Evolutionary conservation across 2,329 filamentous ascomycete genomes (phyloP), one percentile per base, ranked within the genome.

Genomic region (Venturia carpophila): DNA sequence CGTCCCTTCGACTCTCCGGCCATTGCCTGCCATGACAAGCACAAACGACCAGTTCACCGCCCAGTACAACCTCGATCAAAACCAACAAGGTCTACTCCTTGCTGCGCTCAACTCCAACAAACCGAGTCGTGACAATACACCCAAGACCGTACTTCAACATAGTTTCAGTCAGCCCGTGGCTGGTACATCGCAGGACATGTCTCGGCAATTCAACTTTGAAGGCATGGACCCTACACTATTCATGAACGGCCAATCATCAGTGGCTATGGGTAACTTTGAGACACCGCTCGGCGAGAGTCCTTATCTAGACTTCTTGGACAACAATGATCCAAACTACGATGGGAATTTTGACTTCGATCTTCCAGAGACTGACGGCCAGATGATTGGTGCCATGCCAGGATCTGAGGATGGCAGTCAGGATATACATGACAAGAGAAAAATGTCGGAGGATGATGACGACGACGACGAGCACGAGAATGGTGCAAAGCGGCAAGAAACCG

Each of bases 261-360:
- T 52, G 42, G 56, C 52, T 6, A 19, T 56, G 1, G 78, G 80
- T 42, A 76, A 76, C 34, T 74, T 84, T 65, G 82, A 79, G 68
- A 83, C 85, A 45, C 69, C 69, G 56, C 68, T 79, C 13, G 85
- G 91, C 41, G 89, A 92, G 61, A 94, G 89, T 68, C 91, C 92
- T 0, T 92, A 87, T 72, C 81, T 95, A 66, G 91, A 96, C 73
- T 94, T 92, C 60, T 86, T 91, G 66, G 90, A 92, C 66, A 81
- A 80, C 66, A 66, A 49, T 27, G 43, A 56, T 45, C 42, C 30
- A 17, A 47, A 67, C 24, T 34, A 43, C 21, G 63, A 64, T 43
- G 47, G 34, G 7, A 62, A 63, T 73, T 92, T 91, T 73, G 89
- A 92, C 70, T 92, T 92, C 68, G 87, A 91, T 66, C 75, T 84